Evolutionary conservation across 345 rosid species (phyloP).

Genomic region (Hypericum androsaemum): DNA sequence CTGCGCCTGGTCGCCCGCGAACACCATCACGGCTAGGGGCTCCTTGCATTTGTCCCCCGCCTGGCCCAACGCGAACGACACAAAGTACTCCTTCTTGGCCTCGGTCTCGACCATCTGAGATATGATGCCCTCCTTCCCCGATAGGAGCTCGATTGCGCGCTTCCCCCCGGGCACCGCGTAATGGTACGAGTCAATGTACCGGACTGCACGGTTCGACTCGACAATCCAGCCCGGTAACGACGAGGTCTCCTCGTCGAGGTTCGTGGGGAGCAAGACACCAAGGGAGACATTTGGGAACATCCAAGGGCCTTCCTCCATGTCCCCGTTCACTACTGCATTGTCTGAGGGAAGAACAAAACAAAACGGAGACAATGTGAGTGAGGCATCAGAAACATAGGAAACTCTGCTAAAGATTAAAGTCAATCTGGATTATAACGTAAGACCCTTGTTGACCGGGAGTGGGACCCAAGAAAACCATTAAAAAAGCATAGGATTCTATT

Average conservation of each 20-base stretch:
- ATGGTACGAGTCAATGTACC: conserved; percentile 80
- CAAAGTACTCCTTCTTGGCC: conserved; percentile 36
- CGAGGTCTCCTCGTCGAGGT: conserved; percentile 76
- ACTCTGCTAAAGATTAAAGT: too few species aligned
- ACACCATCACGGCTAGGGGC: conserved; percentile 82
- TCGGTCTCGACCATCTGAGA: conserved; percentile 88
- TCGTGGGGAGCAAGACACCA: conserved; percentile 82
- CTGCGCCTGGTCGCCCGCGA: conserved; percentile 87
- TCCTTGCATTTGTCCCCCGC: conserved; percentile 85
- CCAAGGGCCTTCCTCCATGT: conserved; percentile 93
- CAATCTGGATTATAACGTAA: too few species aligned
- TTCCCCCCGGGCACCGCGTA: conserved; percentile 73
- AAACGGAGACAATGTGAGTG: background rate
- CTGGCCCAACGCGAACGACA: conserved; percentile 71
- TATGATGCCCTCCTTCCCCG: conserved; percentile 95
- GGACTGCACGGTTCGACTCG: conserved; percentile 82
- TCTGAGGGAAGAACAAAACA: conserved; percentile 23
- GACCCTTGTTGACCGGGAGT: too few species aligned
- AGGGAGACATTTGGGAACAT: conserved; percentile 76
- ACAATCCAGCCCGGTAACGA: conserved; percentile 92
- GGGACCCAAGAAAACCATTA: too few species aligned
- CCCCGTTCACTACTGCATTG: conserved; percentile 80
- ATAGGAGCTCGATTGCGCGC: conserved; percentile 76
- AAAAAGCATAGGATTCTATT: too few species aligned
- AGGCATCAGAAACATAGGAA: background rate